These are phyloP conservation scores for Epichloe hybrida DNA, from an alignment of 2,329 filamentous ascomycete species.

Conservation along the genomic window DNA sequence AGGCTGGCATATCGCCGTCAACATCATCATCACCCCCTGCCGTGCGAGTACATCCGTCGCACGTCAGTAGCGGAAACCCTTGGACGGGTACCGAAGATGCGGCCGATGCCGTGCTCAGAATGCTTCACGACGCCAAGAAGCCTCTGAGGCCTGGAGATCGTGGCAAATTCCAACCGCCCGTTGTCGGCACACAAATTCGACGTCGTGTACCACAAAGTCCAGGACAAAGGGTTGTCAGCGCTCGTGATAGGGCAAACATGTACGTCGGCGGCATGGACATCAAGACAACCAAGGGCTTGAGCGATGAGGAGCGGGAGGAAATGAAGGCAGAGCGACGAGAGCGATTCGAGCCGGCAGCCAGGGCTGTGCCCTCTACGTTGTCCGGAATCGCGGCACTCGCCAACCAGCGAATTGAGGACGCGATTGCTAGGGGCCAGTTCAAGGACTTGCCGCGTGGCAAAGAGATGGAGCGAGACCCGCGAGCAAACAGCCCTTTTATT, in stretches of 20 bases:
- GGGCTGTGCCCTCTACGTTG: conserved; percentile 62
- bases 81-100: conserved; percentile 71
- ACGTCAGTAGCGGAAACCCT: conserved; percentile 49
- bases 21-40: conserved; percentile 45
- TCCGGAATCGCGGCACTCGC: conserved; percentile 70
- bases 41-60: conserved; percentile 45
- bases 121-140: conserved; percentile 70
- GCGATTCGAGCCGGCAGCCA: conserved; percentile 59
- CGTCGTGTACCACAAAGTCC: conserved; percentile 24
- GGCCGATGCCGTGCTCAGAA: conserved; percentile 67
- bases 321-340: conserved; percentile 64
- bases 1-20: conserved; percentile 35
- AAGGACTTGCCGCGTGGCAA: conserved; percentile 68
- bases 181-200: conserved; percentile 39
- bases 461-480: conserved; percentile 65
- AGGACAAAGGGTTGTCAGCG: conserved; percentile 36
- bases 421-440: conserved; percentile 85
- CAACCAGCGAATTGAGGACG: conserved; percentile 86
- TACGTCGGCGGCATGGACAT: conserved; percentile 36
- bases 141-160: conserved; percentile 42
- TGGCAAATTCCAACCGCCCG: conserved; percentile 30
- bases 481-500: conserved; percentile 75
- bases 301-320: conserved; percentile 58
- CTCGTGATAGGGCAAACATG: conserved; percentile 41
- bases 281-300: conserved; percentile 38